Evolutionary conservation across 768 basidiomycete species (phyloP), one percentile per base, ranked within the genome.

Genomic region (Floccularia luteovirens): DNA sequence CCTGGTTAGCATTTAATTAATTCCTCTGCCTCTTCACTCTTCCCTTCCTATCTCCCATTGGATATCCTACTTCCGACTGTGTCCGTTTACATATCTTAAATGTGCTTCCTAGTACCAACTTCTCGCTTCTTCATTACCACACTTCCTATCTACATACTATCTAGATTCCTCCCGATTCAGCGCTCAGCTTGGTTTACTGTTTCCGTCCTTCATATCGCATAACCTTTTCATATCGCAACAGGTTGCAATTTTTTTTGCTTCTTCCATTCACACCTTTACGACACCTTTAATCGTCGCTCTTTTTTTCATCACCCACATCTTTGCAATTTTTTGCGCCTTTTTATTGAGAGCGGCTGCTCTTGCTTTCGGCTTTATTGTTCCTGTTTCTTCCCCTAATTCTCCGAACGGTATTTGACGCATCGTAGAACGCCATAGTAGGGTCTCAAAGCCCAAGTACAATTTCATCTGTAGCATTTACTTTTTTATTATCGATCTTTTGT

Each of bases 291-390:
- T 41, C 2, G 51, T 59, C 51, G 50, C 52, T 54, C 52, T 42
- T 51, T 56, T 50, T 28, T 27, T 44, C 32, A 17, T 35, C 34
- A 39, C 11, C 30, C 34, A 8, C 36, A 21, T 38, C 31, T 27
- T 45, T 42, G 19, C 27, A 10, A 10, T 49, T 44, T 33, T 47
- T 46, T 30, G 34, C 40, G 45, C 45, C 45, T 42, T 39, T 38
- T 48, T 51, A 48, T 53, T 17, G 48, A 46, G 49, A 49, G 49
- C 50, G 36, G 44, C 36, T 48, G 45, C 47, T 53, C 48, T 49
- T 55, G 31, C 37, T 36, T 43, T 45, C 24, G 36, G 36, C 42
- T 33, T 42, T 16, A 40, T 37, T 36, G 43, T 23, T 32, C 31
- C 12, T 41, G 39, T 34, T 19, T 32, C 33, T 41, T 22, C 31